Evolutionary conservation across 306 rosid species (phyloP).

Genomic region (Pyrus betulifolia): DNA sequence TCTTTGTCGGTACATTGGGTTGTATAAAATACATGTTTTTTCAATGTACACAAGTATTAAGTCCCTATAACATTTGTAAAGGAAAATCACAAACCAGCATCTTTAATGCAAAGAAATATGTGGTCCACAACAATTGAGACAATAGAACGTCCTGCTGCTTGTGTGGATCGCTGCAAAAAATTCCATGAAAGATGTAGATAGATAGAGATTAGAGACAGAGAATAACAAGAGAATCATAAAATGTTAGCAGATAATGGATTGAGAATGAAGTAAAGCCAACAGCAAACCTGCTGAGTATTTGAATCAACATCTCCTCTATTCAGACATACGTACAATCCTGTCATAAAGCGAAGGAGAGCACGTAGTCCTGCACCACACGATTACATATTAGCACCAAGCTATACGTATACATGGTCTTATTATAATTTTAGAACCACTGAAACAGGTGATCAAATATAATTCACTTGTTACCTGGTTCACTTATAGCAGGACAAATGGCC

Average conservation of each 20-base stretch:
- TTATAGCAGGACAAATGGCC: conserved; percentile 87
- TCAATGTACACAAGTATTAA: not conserved
- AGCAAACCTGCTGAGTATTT: conserved; percentile 59
- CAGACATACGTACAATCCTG: conserved; percentile 80
- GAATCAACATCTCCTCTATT: conserved; percentile 79
- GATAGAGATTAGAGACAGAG: conserved; percentile 16
- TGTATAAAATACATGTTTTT: not conserved
- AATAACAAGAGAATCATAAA: not conserved
- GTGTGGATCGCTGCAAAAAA: conserved; percentile 61
- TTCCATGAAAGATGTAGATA: conserved; percentile 22
- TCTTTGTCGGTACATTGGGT: not conserved
- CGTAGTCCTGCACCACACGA: conserved; percentile 59
- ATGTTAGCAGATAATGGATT: conserved; percentile 4
- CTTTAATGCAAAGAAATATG: conserved; percentile 84
- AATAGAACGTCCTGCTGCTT: conserved; percentile 82
- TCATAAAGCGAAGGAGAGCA: conserved; percentile 85
- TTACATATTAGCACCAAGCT: conserved; percentile 14
- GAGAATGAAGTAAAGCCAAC: conserved; percentile 19
- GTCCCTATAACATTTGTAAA: not conserved
- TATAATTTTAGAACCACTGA: conserved; percentile 5
- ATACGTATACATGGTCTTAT: not conserved
- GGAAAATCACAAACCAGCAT: conserved; percentile 56
- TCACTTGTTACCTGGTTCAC: conserved; percentile 66
- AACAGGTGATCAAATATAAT: conserved; percentile 2
- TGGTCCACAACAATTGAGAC: conserved; percentile 83